Evolutionary conservation across 306 rosid species (phyloP).

Genomic region (barrel medic (Medicago truncatula)): DNA sequence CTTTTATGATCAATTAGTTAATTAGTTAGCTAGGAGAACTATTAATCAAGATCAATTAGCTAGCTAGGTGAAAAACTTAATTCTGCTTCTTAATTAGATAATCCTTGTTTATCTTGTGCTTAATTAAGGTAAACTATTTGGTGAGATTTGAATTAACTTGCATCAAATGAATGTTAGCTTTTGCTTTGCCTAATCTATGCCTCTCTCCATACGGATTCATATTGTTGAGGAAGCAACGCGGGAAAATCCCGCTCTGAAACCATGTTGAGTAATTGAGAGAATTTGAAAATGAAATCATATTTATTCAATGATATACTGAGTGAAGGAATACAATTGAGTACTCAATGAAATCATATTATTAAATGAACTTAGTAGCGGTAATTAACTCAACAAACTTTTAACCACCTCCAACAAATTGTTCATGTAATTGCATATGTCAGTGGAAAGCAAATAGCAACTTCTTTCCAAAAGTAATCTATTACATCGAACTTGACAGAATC

Average conservation of each 20-base stretch:
- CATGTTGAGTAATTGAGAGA: neutral
- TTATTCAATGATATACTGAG: neutral
- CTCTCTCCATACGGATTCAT: neutral
- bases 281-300: too few species aligned
- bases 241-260: neutral
- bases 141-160: neutral
- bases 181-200: neutral
- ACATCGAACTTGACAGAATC: neutral
- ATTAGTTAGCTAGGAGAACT: constrained; percentile 40
- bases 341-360: neutral
- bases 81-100: neutral
- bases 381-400: neutral
- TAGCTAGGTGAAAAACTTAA: constrained; percentile 23
- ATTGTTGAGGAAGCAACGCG: neutral
- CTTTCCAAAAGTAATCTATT: neutral
- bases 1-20: constrained; percentile 6
- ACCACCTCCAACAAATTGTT: neutral
- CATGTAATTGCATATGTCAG: neutral
- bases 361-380: neutral
- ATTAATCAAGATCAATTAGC: constrained; percentile 40
- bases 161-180: neutral
- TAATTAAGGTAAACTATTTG: neutral
- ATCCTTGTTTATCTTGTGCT: neutral
- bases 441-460: neutral
- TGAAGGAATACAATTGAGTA: neutral